Evolutionary conservation across 2,329 filamentous ascomycete species (phyloP).

Genomic region (Penicillium verrucosum): DNA sequence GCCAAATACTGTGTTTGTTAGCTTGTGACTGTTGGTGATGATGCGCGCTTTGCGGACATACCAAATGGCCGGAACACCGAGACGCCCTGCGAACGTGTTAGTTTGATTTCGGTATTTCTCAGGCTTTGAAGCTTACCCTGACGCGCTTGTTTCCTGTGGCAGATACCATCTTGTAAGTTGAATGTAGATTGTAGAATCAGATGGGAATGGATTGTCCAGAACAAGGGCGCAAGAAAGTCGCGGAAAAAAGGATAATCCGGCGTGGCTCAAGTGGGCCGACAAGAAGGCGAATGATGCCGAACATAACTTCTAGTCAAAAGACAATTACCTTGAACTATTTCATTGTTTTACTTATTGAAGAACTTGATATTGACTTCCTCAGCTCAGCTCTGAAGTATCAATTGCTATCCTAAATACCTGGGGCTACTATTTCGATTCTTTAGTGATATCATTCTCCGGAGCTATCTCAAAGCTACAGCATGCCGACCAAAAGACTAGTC

Average conservation of each 20-base stretch:
- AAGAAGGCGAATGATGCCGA: slow-evolving; percentile 2
- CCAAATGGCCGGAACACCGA: slow-evolving; percentile 49
- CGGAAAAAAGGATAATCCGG: slow-evolving; percentile 4
- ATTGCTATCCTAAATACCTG: slow-evolving; percentile 8
- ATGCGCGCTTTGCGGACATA: slow-evolving; percentile 21
- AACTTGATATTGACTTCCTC: neutral
- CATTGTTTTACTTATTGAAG: neutral
- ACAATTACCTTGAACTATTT: neutral
- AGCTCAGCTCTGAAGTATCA: neutral
- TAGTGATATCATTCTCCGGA: slow-evolving; percentile 7
- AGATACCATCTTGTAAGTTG: slow-evolving; percentile 47
- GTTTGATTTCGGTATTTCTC: neutral
- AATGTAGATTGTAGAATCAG: neutral
- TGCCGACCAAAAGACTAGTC: slow-evolving; percentile 71
- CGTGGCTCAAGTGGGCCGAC: neutral
- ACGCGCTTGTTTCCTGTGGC: slow-evolving; percentile 55
- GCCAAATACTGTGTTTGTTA: slow-evolving; percentile 61
- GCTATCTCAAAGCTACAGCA: slow-evolving; percentile 31
- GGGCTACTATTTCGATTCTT: neutral
- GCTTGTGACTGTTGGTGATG: neutral
- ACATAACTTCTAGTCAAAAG: neutral
- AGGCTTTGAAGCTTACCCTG: slow-evolving; percentile 33
- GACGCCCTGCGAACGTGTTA: slow-evolving; percentile 38
- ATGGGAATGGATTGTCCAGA: slow-evolving; percentile 4
- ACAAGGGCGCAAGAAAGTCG: slow-evolving; percentile 6